Base-by-base conservation (phyloP, 225 moss, liverwort and hornwort species). In the Rhytidiadelphus loreus region DNA sequence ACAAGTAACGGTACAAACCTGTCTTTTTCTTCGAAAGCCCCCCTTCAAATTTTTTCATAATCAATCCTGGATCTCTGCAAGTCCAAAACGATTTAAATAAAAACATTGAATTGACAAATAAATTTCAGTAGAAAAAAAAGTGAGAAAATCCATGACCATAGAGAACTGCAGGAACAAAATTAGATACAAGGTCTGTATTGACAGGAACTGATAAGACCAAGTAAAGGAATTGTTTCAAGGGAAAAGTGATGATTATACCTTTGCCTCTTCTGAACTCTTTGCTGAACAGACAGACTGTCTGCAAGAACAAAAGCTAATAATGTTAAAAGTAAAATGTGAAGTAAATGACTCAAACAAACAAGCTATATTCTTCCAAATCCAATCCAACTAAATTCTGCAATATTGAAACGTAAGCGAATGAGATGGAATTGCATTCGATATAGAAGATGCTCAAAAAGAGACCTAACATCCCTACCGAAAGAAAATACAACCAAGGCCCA, bases 41-140 rank as follows among this genome's bases (percentile, higher is more conserved):
- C 37, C 84, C 91, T 86, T 94, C 91, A 83, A 43, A 56, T n/a
- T 89, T 87, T 70, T 89, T 93, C 64, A 83, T 24, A 26, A 69
- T 89, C 81, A 86, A 87, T 81, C 83, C 90, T 53, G 90, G 64
- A 89, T 93, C 93, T 83, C 94, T 94, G 91, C 86, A 89, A 86
- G 83, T 75, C 59, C 70, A 41, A 48, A 82, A 89, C 43, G 77
- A 87, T 83, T 87, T 63, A 58, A 48, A 56, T n/a, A 53, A 77
- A 41, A 50, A 39, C 18, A 30, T 39, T 32, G 35, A 60, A 53
- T 44, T 62, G 43, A 85, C 35, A 63, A 16, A 86, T 61, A 61
- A 84, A 88, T 48, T 64, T 56, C 39, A 44, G 69, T 37, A 55
- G 74, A 78, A 70, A 26, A n/a, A 63, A 63, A 56, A 62, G 81